Evolutionary conservation across 2,329 filamentous ascomycete species (phyloP).

Genomic region (Paraconiothyrium brasiliense): DNA sequence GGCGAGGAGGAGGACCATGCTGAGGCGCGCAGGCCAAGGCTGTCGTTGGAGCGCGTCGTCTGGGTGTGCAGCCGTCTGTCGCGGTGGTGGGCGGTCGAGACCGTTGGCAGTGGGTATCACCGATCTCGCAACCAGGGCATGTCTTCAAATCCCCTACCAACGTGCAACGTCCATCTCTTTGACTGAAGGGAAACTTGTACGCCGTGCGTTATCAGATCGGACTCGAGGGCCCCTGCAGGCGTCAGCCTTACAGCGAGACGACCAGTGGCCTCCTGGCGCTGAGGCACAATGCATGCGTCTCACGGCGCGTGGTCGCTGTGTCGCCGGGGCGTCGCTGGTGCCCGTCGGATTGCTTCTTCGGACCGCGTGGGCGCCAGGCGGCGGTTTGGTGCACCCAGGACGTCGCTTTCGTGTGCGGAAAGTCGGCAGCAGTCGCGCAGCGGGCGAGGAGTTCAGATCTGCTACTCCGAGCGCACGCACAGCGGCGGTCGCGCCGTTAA

Average conservation of each 20-base stretch:
- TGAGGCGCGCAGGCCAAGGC: conserved; percentile 12
- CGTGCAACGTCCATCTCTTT: conserved; percentile 1
- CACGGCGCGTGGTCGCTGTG: conserved; percentile 29
- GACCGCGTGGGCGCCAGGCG: conserved; percentile 2
- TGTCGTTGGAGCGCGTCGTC: background rate
- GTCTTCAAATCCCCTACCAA: background rate
- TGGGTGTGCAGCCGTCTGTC: background rate
- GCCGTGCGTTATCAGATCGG: conserved; percentile 14
- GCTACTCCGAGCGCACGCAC: conserved; percentile 9
- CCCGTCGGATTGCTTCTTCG: conserved; percentile 15
- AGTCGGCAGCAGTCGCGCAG: conserved; percentile 15
- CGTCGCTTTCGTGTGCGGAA: conserved; percentile 17
- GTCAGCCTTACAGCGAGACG: conserved; percentile 20
- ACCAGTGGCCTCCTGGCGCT: conserved; percentile 27
- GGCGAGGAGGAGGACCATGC: background rate
- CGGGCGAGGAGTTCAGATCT: conserved; percentile 2
- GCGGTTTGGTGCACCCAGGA: background rate
- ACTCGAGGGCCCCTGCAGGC: conserved; percentile 2
- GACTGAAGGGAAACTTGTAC: background rate
- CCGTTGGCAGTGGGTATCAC: background rate
- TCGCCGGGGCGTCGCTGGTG: conserved; percentile 15
- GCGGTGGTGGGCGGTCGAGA: background rate
- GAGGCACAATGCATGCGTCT: conserved; percentile 27
- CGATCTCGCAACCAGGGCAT: background rate
- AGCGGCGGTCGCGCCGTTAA: conserved; percentile 28